These are phyloP conservation scores for Exserohilum turcica DNA, from an alignment of 2,329 filamentous ascomycete species.

Conservation along the genomic window DNA sequence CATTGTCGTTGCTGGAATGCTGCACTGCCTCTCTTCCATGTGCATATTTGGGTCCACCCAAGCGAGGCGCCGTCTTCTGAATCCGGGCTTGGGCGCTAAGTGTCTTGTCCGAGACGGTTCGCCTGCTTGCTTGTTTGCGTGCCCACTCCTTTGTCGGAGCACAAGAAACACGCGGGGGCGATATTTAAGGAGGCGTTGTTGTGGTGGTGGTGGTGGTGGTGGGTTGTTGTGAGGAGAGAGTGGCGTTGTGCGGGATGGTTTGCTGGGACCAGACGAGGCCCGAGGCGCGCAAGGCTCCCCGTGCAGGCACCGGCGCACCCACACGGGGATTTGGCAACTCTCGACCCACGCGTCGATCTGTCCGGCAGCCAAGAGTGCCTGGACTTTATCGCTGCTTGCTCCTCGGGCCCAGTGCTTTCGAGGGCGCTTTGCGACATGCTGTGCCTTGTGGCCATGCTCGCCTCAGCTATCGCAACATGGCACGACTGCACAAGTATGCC, in stretches of 20 bases:
- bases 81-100: neutral
- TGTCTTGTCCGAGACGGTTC: neutral
- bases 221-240: neutral
- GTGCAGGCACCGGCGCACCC: neutral
- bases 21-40: slow-evolving; percentile 10
- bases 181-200: neutral
- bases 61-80: slow-evolving; percentile 4
- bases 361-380: neutral
- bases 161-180: neutral
- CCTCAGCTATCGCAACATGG: neutral
- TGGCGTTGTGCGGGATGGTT: neutral
- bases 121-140: neutral
- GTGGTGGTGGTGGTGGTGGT: too few relatives aligned
- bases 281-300: neutral
- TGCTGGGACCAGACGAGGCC: neutral
- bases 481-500: neutral
- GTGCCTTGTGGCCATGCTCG: slow-evolving; percentile 1
- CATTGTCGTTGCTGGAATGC: neutral
- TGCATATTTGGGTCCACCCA: slow-evolving; percentile 2
- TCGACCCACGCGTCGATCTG: neutral
- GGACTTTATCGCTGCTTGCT: neutral
- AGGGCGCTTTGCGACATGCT: slow-evolving; percentile 6
- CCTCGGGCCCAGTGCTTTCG: too few relatives aligned
- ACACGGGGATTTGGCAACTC: neutral
- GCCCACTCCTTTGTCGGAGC: neutral